Evolutionary conservation across 2,329 filamentous ascomycete species (phyloP), one percentile per base, ranked within the genome.

Genomic region (Claviceps pazoutovae): DNA sequence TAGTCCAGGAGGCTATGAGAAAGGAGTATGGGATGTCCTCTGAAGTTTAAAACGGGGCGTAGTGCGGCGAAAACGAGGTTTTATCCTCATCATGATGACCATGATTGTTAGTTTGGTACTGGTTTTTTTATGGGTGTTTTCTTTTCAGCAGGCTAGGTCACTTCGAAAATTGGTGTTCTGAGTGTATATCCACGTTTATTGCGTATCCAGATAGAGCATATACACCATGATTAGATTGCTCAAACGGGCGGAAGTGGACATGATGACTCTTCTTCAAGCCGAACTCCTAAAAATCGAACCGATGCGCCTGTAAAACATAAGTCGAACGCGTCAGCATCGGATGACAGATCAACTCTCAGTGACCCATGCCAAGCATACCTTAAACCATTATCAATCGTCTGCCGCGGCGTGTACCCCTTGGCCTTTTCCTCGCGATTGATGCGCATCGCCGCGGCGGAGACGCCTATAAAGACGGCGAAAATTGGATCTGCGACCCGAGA

Each of bases 1-100:
- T 85, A 62, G 82, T 86, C 39, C 74, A 77, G 48, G 79, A 84
- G 65, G 82, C 81, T 48, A 81, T 85, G 79, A 82, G 74, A 68
- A 82, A 79, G 64, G 82, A 85, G 62, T 83, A 82, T 58, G 78
- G 76, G 0, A 68, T 72, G n/a, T 69, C 66, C 9, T 74, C 72
- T 61, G 68, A 68, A 34, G 60, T 60, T 51, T 72, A 26, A 37
- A 16, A 1, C 5, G 11, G 8, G 39, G 39, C 39, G 17, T 11
- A 17, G 3, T 9, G 39, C n/a, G 39, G 17, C 14, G 44, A 30
- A 30, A 30, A 34, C 7, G 6, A 45, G 30, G 9, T 0, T 11
- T 34, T 34, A 9, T 34, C 30, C 9, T 21, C 11, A 45, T 13
- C n/a, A 21, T 34, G 14, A 37, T 23, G 14, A 14, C n/a, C 30